A percentile compares a stretch with the other conserved stretches of the same genome.
Conservation (phyloP, 75 land plant genomes). For the Gnetum montanum region DNA sequence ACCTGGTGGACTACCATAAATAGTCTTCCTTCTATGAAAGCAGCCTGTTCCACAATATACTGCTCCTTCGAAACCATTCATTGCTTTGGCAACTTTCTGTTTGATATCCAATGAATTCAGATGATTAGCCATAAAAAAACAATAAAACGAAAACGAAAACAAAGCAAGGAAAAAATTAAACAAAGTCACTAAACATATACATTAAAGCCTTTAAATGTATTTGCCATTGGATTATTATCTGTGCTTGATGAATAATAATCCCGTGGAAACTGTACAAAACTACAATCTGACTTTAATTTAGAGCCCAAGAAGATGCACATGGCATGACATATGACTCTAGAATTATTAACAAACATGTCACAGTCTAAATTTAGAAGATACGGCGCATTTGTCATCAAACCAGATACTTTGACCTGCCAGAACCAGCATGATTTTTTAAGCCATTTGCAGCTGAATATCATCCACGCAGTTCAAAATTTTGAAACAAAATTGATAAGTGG, state of each 20-base stretch:
- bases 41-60: slow-evolving; percentile 15
- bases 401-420: slow-evolving; percentile 11
- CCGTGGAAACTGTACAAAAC: slow-evolving; percentile 36
- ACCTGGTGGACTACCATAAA: too few relatives aligned
- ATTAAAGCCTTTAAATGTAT: background rate
- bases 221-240: background rate
- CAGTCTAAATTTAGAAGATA: slow-evolving; percentile 42
- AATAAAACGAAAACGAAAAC: too few relatives aligned
- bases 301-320: slow-evolving; percentile 28
- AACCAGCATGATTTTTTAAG: background rate
- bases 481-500: background rate
- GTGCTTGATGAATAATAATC: slow-evolving; percentile 8
- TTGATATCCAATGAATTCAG: background rate
- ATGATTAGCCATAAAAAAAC: background rate
- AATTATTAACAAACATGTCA: too few relatives aligned
- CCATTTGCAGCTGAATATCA: background rate
- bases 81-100: slow-evolving; percentile 1
- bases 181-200: background rate
- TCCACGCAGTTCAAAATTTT: background rate
- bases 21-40: slow-evolving; percentile 18
- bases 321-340: slow-evolving; percentile 12
- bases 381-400: slow-evolving; percentile 54
- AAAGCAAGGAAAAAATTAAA: too few relatives aligned
- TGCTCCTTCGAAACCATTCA: slow-evolving; percentile 12
- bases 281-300: slow-evolving; percentile 2